These are phyloP conservation scores for Calonectria hawksworthii DNA, from an alignment of 2,329 filamentous ascomycete genomes.

Conservation along the genomic window DNA sequence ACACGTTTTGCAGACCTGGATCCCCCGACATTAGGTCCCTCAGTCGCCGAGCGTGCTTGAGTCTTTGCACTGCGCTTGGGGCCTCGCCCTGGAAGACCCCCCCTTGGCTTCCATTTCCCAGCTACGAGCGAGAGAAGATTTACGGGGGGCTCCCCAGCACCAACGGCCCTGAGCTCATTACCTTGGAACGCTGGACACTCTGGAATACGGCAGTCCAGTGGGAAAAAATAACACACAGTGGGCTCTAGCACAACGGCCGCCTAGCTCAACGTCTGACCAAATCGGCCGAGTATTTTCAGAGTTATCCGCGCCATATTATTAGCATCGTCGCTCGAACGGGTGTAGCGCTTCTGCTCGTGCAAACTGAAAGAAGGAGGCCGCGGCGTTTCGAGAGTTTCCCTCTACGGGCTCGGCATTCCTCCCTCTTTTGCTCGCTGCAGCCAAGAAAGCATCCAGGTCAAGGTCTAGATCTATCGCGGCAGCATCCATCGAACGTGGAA, in stretches of 20 bases:
- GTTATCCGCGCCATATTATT: not conserved
- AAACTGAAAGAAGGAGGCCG: not conserved
- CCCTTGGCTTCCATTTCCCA: not conserved
- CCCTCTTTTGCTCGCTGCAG: not conserved
- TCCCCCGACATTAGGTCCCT: not conserved
- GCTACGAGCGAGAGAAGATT: not conserved
- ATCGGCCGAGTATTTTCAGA: not conserved
- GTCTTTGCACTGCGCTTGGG: slow-evolving; percentile 3
- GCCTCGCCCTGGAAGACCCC: not conserved
- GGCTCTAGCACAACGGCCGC: not conserved
- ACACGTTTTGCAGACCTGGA: not conserved
- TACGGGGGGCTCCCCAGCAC: not conserved
- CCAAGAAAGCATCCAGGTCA: not conserved
- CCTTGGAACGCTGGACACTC: not conserved
- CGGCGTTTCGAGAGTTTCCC: slow-evolving; percentile 3
- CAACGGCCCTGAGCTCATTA: not conserved
- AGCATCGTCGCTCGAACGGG: not conserved
- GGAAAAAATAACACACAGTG: not conserved
- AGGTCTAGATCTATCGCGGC: slow-evolving; percentile 8
- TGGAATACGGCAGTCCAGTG: not conserved
- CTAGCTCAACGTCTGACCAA: not conserved
- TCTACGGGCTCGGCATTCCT: not conserved
- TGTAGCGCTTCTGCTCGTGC: not conserved
- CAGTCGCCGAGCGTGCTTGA: not conserved
- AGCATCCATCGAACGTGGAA: slow-evolving; percentile 8